These are phyloP conservation scores for Camelina hispida DNA, from an alignment of 345 rosid species.

Conservation along the genomic window DNA sequence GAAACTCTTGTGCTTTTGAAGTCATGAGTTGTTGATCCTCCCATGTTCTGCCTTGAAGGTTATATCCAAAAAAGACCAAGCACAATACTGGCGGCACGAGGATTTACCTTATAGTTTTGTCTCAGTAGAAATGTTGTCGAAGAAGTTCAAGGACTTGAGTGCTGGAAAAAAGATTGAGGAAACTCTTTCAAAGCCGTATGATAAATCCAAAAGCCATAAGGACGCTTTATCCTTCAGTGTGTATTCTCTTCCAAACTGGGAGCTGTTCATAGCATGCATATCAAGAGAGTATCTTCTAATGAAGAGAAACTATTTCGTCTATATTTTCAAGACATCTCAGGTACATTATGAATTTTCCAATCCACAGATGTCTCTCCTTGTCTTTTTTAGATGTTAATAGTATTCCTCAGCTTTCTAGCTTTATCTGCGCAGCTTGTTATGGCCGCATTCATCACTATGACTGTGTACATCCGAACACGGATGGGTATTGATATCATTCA, in stretches of 20 bases:
- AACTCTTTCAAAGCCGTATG: constrained; percentile 69
- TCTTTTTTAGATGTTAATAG: constrained; percentile 9
- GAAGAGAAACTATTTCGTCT: constrained; percentile 89
- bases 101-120: constrained; percentile 68
- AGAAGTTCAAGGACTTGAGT: constrained; percentile 70
- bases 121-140: constrained; percentile 62
- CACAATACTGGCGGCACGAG: constrained; percentile 69
- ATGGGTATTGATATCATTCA: constrained; percentile 70
- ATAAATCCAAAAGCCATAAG: constrained; percentile 74
- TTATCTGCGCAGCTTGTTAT: constrained; percentile 57
- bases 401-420: constrained; percentile 29
- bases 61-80: constrained; percentile 84
- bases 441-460: constrained; percentile 61
- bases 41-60: constrained; percentile 42
- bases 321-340: constrained; percentile 60
- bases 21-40: constrained; percentile 28
- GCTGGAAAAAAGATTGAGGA: constrained; percentile 68
- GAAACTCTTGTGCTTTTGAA: background rate
- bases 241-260: constrained; percentile 67
- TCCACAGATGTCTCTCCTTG: constrained; percentile 17
- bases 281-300: constrained; percentile 78
- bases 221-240: constrained; percentile 71
- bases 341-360: constrained; percentile 34
- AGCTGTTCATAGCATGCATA: constrained; percentile 72
- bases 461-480: constrained; percentile 68